These are phyloP conservation scores for Rhizopogon vinicolor DNA, from an alignment of 768 basidiomycete genomes.

Conservation along the genomic window DNA sequence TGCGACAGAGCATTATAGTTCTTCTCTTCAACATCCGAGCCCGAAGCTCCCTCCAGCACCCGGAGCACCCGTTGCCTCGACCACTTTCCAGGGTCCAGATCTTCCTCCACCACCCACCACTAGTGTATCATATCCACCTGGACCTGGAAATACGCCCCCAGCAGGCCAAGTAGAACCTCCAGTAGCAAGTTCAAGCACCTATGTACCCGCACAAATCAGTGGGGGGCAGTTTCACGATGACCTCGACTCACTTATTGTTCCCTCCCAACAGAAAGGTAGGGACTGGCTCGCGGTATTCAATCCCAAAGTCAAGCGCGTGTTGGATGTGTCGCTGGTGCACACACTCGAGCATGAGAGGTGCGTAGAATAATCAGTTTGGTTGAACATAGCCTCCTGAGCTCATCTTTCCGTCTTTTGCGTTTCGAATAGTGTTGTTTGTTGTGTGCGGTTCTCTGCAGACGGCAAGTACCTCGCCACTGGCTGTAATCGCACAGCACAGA, in stretches of 20 bases:
- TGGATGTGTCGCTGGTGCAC: conserved; percentile 60
- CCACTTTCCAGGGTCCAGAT: no score
- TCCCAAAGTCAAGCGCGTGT: conserved; percentile 40
- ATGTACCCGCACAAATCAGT: no score
- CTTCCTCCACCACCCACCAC: no score
- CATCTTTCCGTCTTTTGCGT: not conserved
- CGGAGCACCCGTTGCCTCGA: no score
- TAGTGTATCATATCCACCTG: no score
- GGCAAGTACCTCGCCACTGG: conserved; percentile 29
- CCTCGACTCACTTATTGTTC: conserved; percentile 9
- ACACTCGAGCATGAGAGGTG: conserved; percentile 91
- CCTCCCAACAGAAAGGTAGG: conserved; percentile 25
- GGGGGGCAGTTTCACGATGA: no score
- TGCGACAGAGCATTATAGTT: no score
- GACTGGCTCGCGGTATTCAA: conserved; percentile 57
- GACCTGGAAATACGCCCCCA: no score
- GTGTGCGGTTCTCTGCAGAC: conserved; percentile 27
- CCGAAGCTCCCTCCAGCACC: no score
- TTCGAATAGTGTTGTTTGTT: conserved; percentile 23
- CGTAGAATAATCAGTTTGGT: conserved; percentile 11
- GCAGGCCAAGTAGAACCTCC: no score
- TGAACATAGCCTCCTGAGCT: not conserved
- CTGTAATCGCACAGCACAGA: conserved; percentile 93
- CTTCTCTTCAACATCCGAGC: no score
- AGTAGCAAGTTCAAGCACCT: no score